These are phyloP conservation scores for Paramecium primaurelia DNA, from an alignment of 73 alveolate species.

Conservation along the genomic window DNA sequence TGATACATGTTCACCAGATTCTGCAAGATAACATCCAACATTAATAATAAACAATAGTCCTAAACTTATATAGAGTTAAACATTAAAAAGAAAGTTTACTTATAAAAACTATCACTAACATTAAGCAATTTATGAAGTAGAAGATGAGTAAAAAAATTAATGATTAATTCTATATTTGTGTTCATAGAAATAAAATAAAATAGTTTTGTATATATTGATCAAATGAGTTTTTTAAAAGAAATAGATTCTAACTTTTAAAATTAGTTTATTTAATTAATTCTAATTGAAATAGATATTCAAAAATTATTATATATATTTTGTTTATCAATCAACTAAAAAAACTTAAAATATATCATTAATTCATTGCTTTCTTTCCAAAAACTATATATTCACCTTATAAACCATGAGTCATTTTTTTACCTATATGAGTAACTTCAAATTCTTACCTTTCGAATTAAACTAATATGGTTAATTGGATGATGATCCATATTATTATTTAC, in stretches of 20 bases:
- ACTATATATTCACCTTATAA: not conserved
- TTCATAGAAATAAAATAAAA: not conserved
- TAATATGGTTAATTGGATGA: not conserved
- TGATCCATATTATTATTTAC: not conserved
- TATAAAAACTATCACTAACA: not conserved
- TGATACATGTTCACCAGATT: not conserved
- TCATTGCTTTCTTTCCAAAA: conserved; percentile 29
- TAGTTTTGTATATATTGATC: no score
- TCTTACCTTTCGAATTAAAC: not conserved
- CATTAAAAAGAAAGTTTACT: not conserved
- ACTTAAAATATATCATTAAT: not conserved
- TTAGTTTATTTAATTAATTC: no score
- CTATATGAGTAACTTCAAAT: not conserved
- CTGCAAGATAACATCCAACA: conserved; percentile 6
- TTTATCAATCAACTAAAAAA: not conserved
- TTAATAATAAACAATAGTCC: not conserved
- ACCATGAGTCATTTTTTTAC: not conserved
- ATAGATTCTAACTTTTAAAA: no score
- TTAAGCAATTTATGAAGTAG: not conserved
- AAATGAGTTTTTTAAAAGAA: no score
- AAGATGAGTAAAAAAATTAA: not conserved
- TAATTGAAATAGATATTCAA: not conserved
- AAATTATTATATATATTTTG: not conserved
- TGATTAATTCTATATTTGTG: not conserved
- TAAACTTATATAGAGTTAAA: not conserved